Evolutionary conservation across 129 eudicot species (phyloP).

Genomic region (Gnaphalium uliginosum): DNA sequence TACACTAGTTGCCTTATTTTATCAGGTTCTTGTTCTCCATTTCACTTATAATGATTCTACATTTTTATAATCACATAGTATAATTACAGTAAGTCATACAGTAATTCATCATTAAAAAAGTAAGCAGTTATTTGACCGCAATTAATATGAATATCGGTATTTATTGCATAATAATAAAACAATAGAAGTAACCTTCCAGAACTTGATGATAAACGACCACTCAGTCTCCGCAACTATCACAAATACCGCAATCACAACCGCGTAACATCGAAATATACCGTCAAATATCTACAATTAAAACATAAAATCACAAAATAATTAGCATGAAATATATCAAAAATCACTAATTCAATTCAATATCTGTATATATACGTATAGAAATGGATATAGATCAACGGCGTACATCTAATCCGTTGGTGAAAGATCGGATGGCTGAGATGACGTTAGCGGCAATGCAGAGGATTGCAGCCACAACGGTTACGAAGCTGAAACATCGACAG

Average conservation of each 20-base stretch:
- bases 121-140: neutral
- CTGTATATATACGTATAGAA: neutral
- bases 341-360: neutral
- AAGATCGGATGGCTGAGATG: conserved; percentile 71
- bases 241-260: conserved; percentile 63
- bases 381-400: conserved; percentile 5
- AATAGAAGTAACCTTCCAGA: conserved; percentile 60
- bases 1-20: neutral
- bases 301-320: neutral
- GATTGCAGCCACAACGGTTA: conserved; percentile 65
- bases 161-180: neutral
- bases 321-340: neutral
- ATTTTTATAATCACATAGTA: neutral
- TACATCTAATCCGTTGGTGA: conserved; percentile 73
- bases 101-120: neutral
- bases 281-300: conserved; percentile 68
- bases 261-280: conserved; percentile 91
- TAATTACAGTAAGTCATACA: neutral
- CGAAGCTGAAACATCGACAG: conserved; percentile 76
- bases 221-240: conserved; percentile 89
- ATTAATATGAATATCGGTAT: neutral
- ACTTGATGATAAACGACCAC: conserved; percentile 71
- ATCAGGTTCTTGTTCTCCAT: neutral
- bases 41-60: neutral
- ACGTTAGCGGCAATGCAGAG: conserved; percentile 84